These are phyloP conservation scores for Mortierella claussenii DNA, from an alignment of 192 early-diverging fungal species.

Conservation along the genomic window DNA sequence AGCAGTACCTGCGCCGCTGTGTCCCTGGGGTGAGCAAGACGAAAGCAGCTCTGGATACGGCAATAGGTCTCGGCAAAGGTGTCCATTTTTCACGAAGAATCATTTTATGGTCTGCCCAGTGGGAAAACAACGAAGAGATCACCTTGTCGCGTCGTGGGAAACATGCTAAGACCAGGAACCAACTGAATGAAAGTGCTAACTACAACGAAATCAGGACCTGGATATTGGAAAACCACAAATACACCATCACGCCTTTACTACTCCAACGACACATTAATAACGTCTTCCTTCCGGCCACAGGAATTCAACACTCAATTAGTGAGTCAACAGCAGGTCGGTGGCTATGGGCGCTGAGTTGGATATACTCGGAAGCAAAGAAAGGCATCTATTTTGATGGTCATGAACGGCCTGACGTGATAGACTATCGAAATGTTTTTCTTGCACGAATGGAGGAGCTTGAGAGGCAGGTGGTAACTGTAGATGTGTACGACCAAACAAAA, in stretches of 20 bases:
- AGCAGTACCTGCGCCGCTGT: not conserved
- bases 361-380: conserved; percentile 21
- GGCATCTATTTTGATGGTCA: conserved; percentile 24
- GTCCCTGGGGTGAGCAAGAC: not conserved
- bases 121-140: conserved; percentile 10
- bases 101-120: conserved; percentile 4
- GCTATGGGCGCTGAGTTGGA: conserved; percentile 7
- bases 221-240: not conserved
- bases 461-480: conserved; percentile 19
- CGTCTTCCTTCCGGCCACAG: not conserved
- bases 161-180: not conserved
- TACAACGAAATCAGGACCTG: not conserved
- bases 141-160: not conserved
- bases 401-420: conserved; percentile 22
- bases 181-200: not conserved
- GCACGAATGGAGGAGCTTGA: conserved; percentile 22
- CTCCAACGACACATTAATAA: not conserved
- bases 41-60: not conserved
- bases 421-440: conserved; percentile 21
- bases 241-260: not conserved
- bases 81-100: conserved; percentile 6
- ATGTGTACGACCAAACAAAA: conserved; percentile 8
- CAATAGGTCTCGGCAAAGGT: not conserved
- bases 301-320: not conserved
- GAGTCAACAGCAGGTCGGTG: not conserved